These are phyloP conservation scores for Xanthoconium purpureum DNA, from an alignment of 768 basidiomycete genomes.

Conservation along the genomic window DNA sequence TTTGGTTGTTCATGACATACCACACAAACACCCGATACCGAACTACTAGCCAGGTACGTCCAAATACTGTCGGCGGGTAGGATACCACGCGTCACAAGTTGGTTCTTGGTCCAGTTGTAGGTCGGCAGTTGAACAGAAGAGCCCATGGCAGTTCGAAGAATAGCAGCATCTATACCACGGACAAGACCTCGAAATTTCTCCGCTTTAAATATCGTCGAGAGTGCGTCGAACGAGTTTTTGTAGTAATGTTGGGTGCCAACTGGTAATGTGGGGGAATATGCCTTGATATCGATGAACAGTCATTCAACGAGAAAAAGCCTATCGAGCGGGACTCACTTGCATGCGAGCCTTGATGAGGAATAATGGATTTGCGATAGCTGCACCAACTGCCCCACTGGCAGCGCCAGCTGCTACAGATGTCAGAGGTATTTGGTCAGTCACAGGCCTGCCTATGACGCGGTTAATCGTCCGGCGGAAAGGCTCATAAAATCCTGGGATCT, in stretches of 20 bases:
- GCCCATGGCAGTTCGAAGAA: slow-evolving; percentile 92
- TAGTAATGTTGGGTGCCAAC: slow-evolving; percentile 95
- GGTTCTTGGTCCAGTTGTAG: slow-evolving; percentile 90
- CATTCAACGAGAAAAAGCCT: neutral
- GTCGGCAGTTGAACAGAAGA: slow-evolving; percentile 94
- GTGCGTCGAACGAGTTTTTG: slow-evolving; percentile 76
- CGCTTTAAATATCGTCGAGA: slow-evolving; percentile 71
- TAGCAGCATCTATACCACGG: slow-evolving; percentile 91
- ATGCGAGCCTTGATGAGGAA: slow-evolving; percentile 98
- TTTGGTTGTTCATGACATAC: slow-evolving; percentile 44
- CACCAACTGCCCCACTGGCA: slow-evolving; percentile 85
- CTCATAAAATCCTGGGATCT: slow-evolving; percentile 85
- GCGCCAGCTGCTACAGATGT: slow-evolving; percentile 89
- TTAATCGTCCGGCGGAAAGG: slow-evolving; percentile 79
- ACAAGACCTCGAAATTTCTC: slow-evolving; percentile 80
- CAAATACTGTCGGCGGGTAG: slow-evolving; percentile 73
- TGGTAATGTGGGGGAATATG: slow-evolving; percentile 91
- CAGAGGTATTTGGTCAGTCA: slow-evolving; percentile 63
- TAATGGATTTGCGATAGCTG: slow-evolving; percentile 80
- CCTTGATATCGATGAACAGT: slow-evolving; percentile 41
- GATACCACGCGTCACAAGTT: slow-evolving; percentile 65
- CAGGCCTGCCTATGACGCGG: slow-evolving; percentile 55
- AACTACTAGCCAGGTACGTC: slow-evolving; percentile 86
- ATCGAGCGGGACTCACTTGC: slow-evolving; percentile 53
- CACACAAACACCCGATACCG: slow-evolving; percentile 88